A percentile compares a stretch with the other conserved stretches of the same genome.
Conservation (phyloP, 192 early-diverging fungal species). For the Coemansia sp. region DNA sequence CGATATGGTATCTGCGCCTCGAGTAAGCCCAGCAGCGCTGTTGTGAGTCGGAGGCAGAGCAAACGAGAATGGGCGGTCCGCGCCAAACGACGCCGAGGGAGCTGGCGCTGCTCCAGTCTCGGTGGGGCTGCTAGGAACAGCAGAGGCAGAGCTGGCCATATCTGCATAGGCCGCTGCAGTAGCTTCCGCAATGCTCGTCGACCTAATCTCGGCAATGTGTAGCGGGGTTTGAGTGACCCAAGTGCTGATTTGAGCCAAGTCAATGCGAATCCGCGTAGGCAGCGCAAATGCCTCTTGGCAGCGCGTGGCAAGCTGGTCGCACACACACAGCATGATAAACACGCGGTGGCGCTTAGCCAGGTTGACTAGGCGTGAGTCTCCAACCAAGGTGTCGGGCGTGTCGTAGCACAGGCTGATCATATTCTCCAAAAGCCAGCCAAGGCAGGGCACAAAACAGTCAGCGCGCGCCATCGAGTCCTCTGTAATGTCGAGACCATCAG, state of each 20-base stretch:
- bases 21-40: slow-evolving; percentile 23
- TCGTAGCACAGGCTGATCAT: slow-evolving; percentile 70
- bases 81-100: background rate
- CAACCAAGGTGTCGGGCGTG: slow-evolving; percentile 58
- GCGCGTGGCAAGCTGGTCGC: slow-evolving; percentile 50
- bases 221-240: slow-evolving; percentile 43
- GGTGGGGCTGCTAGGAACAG: background rate
- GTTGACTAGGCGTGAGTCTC: slow-evolving; percentile 60
- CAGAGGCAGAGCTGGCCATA: background rate
- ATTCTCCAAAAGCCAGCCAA: slow-evolving; percentile 74
- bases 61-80: slow-evolving; percentile 37
- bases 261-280: slow-evolving; percentile 44
- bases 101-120: background rate
- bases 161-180: slow-evolving; percentile 3
- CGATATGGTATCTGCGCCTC: slow-evolving; percentile 22
- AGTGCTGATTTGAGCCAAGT: slow-evolving; percentile 28
- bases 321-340: slow-evolving; percentile 58
- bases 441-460: slow-evolving; percentile 59
- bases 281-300: slow-evolving; percentile 54
- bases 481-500: slow-evolving; percentile 28
- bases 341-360: slow-evolving; percentile 69
- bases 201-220: slow-evolving; percentile 26
- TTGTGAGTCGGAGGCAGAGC: slow-evolving; percentile 15
- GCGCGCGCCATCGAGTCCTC: slow-evolving; percentile 39
- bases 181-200: slow-evolving; percentile 26